Evolutionary conservation across 2,329 filamentous ascomycete species (phyloP).

Genomic region (Hypoxylon sp.): DNA sequence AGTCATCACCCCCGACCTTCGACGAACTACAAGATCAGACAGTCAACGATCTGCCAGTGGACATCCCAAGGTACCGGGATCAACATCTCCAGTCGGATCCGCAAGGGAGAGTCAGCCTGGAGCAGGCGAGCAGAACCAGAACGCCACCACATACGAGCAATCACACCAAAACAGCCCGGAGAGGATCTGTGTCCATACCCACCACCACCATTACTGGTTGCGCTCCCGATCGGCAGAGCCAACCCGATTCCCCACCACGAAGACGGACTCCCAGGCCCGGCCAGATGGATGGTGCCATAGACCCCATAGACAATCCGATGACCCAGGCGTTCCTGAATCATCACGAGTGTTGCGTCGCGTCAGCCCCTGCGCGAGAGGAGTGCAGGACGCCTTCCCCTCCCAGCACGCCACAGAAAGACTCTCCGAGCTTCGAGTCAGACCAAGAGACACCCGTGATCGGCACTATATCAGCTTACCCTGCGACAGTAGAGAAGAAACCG

Average conservation of each 20-base stretch:
- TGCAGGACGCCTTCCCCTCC: slow-evolving; percentile 39
- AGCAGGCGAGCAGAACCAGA: slow-evolving; percentile 5
- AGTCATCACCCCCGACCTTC: slow-evolving; percentile 16
- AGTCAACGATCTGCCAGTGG: slow-evolving; percentile 14
- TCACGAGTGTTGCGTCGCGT: slow-evolving; percentile 21
- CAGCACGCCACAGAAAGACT: slow-evolving; percentile 41
- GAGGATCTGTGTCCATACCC: slow-evolving; percentile 62
- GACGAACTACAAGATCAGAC: slow-evolving; percentile 21
- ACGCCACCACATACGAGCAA: slow-evolving; percentile 12
- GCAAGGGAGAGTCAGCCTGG: slow-evolving; percentile 20
- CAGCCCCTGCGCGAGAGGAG: slow-evolving; percentile 13
- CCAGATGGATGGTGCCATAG: slow-evolving; percentile 7
- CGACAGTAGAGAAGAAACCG: slow-evolving; percentile 21
- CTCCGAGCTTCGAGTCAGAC: slow-evolving; percentile 38
- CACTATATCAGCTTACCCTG: slow-evolving; percentile 39
- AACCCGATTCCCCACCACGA: slow-evolving; percentile 10
- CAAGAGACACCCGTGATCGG: slow-evolving; percentile 40
- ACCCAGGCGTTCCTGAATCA: slow-evolving; percentile 17
- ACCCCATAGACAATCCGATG: slow-evolving; percentile 14
- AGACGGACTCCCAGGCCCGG: slow-evolving; percentile 4
- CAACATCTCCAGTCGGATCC: slow-evolving; percentile 13
- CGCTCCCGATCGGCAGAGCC: slow-evolving; percentile 45
- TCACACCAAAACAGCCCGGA: slow-evolving; percentile 20
- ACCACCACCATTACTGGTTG: slow-evolving; percentile 70
- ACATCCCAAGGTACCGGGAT: slow-evolving; percentile 18